These are phyloP conservation scores for Xylaria sp. DNA, from an alignment of 2,329 filamentous ascomycete species.

Conservation along the genomic window DNA sequence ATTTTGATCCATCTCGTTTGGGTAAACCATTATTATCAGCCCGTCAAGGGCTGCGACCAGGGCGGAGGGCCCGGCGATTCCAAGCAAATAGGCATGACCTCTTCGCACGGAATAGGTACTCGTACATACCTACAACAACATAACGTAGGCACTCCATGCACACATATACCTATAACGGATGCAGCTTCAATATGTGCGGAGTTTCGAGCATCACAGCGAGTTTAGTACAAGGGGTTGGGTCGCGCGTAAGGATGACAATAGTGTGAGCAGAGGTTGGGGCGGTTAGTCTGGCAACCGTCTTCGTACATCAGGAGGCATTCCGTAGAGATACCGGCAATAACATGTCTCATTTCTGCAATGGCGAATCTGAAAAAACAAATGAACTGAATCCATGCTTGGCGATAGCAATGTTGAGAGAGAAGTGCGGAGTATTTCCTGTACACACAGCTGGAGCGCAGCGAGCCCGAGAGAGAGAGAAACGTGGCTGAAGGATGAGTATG, in stretches of 20 bases:
- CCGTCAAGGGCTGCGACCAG: conserved; percentile 5
- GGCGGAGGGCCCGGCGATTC: background rate
- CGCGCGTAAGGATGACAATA: background rate
- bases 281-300: background rate
- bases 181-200: background rate
- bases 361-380: background rate
- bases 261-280: background rate
- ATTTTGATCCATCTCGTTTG: conserved; percentile 10
- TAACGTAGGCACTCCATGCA: background rate
- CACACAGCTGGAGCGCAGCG: background rate
- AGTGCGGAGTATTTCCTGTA: background rate
- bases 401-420: conserved; percentile 1
- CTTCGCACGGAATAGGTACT: too few species aligned
- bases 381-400: conserved; percentile 16
- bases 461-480: background rate
- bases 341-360: background rate
- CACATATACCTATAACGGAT: background rate
- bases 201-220: background rate
- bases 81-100: background rate
- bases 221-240: background rate
- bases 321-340: background rate
- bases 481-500: conserved; percentile 2
- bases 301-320: too few species aligned
- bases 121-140: background rate
- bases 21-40: background rate